These are phyloP conservation scores for Malus fusca DNA, from an alignment of 306 rosid species.

Conservation along the genomic window DNA sequence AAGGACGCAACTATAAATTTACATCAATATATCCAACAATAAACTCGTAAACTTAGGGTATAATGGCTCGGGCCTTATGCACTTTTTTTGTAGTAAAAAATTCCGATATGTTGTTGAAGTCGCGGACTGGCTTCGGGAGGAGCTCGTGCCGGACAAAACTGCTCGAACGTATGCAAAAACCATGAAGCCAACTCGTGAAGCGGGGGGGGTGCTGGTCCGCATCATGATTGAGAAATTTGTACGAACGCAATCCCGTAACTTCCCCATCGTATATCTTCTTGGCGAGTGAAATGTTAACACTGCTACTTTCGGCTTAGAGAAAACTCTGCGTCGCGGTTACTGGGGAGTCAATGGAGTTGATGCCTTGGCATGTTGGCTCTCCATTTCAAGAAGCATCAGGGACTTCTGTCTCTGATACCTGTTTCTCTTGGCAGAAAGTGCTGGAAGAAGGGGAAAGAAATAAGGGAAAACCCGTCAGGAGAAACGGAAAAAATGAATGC, in stretches of 20 bases:
- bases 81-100: slow-evolving; percentile 6
- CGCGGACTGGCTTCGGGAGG: not conserved
- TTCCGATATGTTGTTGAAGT: not conserved
- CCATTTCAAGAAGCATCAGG: slow-evolving; percentile 90
- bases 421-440: slow-evolving; percentile 83
- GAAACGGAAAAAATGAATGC: not conserved
- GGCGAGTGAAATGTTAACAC: not conserved
- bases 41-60: not conserved
- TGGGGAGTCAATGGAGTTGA: slow-evolving; percentile 40
- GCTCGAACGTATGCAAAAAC: not conserved
- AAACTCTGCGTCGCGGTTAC: slow-evolving; percentile 10
- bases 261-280: slow-evolving; percentile 16
- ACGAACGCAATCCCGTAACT: slow-evolving; percentile 4
- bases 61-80: not conserved
- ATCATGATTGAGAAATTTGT: slow-evolving; percentile 16
- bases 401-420: slow-evolving; percentile 85
- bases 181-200: slow-evolving; percentile 4
- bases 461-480: not conserved
- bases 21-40: slow-evolving; percentile 7
- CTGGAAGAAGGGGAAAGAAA: slow-evolving; percentile 32
- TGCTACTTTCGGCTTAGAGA: not conserved
- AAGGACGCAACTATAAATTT: slow-evolving; percentile 2
- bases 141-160: slow-evolving; percentile 1
- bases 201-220: slow-evolving; percentile 8
- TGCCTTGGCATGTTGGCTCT: slow-evolving; percentile 95